phyloP scores from a whole-genome alignment of 1,284 basidiomycete genomes.

The Cryptococcus depauperatus region DNA sequence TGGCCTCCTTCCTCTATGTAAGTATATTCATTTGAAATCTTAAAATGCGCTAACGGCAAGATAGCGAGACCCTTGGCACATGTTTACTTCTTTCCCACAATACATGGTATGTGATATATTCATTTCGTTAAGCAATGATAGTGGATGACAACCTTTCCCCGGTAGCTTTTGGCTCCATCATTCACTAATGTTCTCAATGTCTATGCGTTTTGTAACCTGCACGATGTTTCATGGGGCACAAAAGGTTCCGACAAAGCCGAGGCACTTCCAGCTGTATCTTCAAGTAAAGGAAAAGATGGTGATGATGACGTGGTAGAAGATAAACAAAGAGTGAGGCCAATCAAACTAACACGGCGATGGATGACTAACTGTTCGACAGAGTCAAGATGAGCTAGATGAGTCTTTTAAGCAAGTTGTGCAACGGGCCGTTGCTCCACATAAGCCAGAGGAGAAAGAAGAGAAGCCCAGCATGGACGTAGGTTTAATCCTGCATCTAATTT shows the following conservation, averaged over 20 bases:
- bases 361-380: slow-evolving; percentile 7
- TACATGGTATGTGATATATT: slow-evolving; percentile 53
- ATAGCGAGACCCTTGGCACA: slow-evolving; percentile 95
- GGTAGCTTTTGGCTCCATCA: slow-evolving; percentile 65
- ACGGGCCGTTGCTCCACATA: slow-evolving; percentile 77
- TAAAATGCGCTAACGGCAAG: slow-evolving; percentile 5
- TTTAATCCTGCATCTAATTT: not conserved
- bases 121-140: not conserved
- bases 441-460: slow-evolving; percentile 58
- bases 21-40: slow-evolving; percentile 38
- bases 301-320: slow-evolving; percentile 74
- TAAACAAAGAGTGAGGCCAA: slow-evolving; percentile 52
- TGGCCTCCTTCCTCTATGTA: slow-evolving; percentile 83
- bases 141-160: not conserved
- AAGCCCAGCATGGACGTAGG: slow-evolving; percentile 72
- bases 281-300: slow-evolving; percentile 66
- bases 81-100: slow-evolving; percentile 93
- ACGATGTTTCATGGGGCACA: slow-evolving; percentile 82
- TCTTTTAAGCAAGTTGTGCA: slow-evolving; percentile 89
- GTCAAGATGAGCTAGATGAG: slow-evolving; percentile 81
- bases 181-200: slow-evolving; percentile 93
- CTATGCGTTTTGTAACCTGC: slow-evolving; percentile 86
- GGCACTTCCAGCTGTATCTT: slow-evolving; percentile 81
- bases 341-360: no score
- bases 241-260: slow-evolving; percentile 95